Base-by-base conservation (phyloP, 495 filamentous ascomycete species). In the Penicillium atrosanguineum region DNA sequence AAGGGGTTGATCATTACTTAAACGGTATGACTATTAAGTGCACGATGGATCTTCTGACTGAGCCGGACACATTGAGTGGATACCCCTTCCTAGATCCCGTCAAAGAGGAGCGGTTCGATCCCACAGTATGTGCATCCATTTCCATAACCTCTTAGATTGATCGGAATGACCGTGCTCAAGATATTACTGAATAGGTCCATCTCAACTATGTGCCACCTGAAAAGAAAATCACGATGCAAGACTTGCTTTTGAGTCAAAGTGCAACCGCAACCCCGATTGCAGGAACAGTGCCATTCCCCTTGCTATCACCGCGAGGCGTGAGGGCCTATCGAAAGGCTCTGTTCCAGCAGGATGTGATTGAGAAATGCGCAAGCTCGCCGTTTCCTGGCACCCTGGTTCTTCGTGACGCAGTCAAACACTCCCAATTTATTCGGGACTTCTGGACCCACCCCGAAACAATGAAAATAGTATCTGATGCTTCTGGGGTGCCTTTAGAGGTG, bases 361-460 rank as follows among this genome's bases (percentile, higher is more conserved):
- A 50, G 4, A 37, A 57, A 8, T 65, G 64, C 28, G 56, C 62
- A 34, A 53, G 47, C 18, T 48, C 49, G 0, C 54, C 59, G 4
- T 57, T 55, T 18, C 47, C 56, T 3, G 55, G 55, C 2, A 70
- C 69, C 7, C 44, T 73, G 16, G 60, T 70, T 11, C 50, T 73
- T 1, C 67, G 69, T 1, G 57, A 67, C 45, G 55, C 57, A 20
- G 64, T 46, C 3, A 63, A 62, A 14, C 41, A 69, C 26, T 69
- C 69, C 0, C 52, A 39, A 2, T 73, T 71, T 21, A 64, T 69
- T 43, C 44, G 39, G 12, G 56, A 66, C 3, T 57, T 73, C 14
- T 72, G 69, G 63, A 64, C 56, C 4, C 52, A 68, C 21, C 68
- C 65, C 3, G 52, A 62, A n/a, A 67, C 63, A 7, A 59, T 66